A percentile compares a stretch with the other conserved stretches of the same genome.
These are phyloP conservation scores for Galeopsis tetrahit DNA, from an alignment of 257 asterid genomes.

Conservation along the genomic window DNA sequence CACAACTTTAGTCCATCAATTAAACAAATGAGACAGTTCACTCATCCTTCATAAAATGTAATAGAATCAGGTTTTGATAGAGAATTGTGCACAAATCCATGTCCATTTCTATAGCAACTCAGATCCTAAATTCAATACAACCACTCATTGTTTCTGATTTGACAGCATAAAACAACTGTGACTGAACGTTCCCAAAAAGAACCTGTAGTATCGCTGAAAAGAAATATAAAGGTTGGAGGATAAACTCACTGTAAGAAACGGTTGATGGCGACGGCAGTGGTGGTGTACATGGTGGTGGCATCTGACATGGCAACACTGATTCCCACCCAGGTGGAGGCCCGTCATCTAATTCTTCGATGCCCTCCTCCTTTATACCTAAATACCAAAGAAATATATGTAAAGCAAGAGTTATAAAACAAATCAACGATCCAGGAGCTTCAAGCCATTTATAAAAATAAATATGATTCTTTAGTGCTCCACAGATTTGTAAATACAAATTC, in stretches of 20 bases:
- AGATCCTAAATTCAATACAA: not conserved
- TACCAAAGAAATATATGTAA: constrained; percentile 35
- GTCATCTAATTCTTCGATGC: constrained; percentile 50
- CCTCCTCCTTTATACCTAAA: constrained; percentile 48
- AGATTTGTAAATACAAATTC: constrained; percentile 25
- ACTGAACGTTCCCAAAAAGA: not conserved
- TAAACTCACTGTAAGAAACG: constrained; percentile 50
- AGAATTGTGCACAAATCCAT: not conserved
- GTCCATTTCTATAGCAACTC: not conserved
- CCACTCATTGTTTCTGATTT: not conserved
- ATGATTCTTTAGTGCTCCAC: constrained; percentile 14
- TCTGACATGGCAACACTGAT: constrained; percentile 42
- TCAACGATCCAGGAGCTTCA: constrained; percentile 23
- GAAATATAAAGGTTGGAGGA: not conserved
- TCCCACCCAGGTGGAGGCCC: constrained; percentile 86
- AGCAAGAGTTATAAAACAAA: constrained; percentile 26
- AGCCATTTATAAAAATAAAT: not conserved
- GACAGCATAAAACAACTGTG: not conserved
- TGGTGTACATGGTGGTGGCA: constrained; percentile 44
- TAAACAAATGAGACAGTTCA: constrained; percentile 2
- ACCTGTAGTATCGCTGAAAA: not conserved
- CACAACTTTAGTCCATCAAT: not conserved
- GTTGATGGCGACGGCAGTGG: constrained; percentile 43
- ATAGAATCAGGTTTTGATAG: not conserved
- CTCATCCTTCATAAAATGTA: not conserved